Evolutionary conservation across 257 asterid species (phyloP).

Genomic region (Solanum piurae): DNA sequence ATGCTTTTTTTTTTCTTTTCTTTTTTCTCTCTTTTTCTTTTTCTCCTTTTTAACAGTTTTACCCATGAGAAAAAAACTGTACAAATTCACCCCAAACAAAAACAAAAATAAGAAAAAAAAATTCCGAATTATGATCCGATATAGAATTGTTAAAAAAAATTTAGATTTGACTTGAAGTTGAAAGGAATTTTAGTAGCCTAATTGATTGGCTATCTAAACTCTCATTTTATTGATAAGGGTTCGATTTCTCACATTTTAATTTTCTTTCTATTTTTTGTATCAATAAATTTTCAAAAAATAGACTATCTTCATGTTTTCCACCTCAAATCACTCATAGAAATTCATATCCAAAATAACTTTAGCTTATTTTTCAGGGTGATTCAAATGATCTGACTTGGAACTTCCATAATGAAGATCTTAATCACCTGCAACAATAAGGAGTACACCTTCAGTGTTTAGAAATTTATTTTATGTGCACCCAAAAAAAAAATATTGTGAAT

Average conservation of each 20-base stretch:
- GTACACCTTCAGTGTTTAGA: rapidly evolving
- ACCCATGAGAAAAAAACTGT: too few relatives aligned
- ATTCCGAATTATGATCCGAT: neutral
- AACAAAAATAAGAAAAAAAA: neutral
- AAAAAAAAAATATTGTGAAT: too few relatives aligned
- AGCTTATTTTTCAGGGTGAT: rapidly evolving
- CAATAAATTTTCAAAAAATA: too few relatives aligned
- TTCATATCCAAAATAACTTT: neutral
- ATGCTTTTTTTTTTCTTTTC: neutral
- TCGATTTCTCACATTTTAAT: neutral
- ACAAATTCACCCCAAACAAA: neutral
- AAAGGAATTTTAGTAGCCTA: too few relatives aligned
- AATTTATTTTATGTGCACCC: rapidly evolving
- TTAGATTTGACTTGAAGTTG: neutral
- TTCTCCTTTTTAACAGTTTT: neutral
- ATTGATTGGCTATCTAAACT: too few relatives aligned
- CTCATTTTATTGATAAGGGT: neutral
- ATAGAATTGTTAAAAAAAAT: neutral
- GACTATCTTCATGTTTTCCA: too few relatives aligned
- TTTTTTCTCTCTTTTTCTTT: neutral
- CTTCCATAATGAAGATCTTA: neutral
- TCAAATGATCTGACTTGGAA: neutral
- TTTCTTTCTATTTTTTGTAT: too few relatives aligned
- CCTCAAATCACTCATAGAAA: neutral
- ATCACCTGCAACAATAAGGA: too few relatives aligned